These are phyloP conservation scores for Botrytis porri DNA, from an alignment of 2,329 filamentous ascomycete genomes.

Conservation along the genomic window DNA sequence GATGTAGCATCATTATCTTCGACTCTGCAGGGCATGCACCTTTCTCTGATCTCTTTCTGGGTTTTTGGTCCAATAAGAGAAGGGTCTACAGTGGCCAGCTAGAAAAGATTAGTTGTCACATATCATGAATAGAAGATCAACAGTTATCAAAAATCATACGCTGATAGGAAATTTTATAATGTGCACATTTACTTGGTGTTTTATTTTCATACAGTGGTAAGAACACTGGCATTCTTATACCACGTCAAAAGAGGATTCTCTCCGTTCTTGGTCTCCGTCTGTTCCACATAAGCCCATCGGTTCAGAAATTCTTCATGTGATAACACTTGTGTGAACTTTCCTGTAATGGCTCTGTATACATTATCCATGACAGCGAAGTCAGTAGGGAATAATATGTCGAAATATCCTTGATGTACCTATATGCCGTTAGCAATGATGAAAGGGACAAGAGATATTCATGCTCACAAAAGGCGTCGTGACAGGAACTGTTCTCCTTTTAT, in stretches of 20 bases:
- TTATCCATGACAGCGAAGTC: conserved; percentile 89
- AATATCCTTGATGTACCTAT: conserved; percentile 95
- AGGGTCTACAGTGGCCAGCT: not conserved
- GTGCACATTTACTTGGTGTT: conserved; percentile 1
- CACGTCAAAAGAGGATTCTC: conserved; percentile 91
- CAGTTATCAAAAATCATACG: not conserved
- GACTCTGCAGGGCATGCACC: not conserved
- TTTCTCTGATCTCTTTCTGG: not conserved
- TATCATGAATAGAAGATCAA: not conserved
- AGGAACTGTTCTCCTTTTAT: conserved; percentile 79
- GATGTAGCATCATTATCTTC: not conserved
- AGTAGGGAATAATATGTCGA: conserved; percentile 97
- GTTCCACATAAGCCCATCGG: conserved; percentile 85
- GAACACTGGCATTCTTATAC: conserved; percentile 93
- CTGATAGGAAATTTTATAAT: not conserved
- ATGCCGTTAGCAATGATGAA: conserved; percentile 11
- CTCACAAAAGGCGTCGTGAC: conserved; percentile 86
- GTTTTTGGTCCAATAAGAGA: not conserved
- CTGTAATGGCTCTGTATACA: conserved; percentile 89
- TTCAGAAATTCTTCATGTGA: conserved; percentile 89
- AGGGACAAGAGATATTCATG: conserved; percentile 21
- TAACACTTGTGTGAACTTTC: conserved; percentile 80
- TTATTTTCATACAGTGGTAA: conserved; percentile 70
- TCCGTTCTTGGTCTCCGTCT: conserved; percentile 82
- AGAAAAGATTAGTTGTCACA: not conserved